Evolutionary conservation across 148 eudicot species (phyloP).

Genomic region (Linanthus parryae): DNA sequence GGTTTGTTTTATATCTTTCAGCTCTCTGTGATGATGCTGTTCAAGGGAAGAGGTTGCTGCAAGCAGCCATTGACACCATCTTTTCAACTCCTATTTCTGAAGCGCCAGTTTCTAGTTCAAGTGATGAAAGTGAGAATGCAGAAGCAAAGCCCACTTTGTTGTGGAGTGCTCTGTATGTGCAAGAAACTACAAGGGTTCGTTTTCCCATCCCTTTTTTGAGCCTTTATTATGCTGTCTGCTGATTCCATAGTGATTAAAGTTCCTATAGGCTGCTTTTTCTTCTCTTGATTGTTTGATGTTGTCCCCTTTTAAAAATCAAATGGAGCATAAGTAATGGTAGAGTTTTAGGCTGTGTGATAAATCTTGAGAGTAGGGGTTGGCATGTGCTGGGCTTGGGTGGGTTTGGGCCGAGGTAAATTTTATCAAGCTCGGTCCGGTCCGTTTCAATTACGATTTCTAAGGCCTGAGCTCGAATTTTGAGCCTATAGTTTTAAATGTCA

Average conservation of each 20-base stretch:
- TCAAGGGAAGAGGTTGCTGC: slow-evolving; percentile 59
- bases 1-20: slow-evolving; percentile 81
- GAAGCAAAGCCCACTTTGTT: slow-evolving; percentile 51
- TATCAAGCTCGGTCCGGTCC: too few relatives aligned
- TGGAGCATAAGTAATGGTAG: background rate
- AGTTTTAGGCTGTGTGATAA: background rate
- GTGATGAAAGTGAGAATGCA: slow-evolving; percentile 13
- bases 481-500: too few relatives aligned
- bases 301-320: background rate
- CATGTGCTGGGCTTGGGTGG: too few relatives aligned
- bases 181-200: slow-evolving; percentile 55
- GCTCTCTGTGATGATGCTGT: slow-evolving; percentile 51
- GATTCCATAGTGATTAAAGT: background rate
- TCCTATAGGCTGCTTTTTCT: too few relatives aligned
- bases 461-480: too few relatives aligned
- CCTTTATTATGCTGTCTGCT: background rate
- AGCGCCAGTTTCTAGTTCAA: slow-evolving; percentile 25
- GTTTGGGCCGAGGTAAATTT: too few relatives aligned
- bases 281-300: background rate
- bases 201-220: background rate
- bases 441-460: too few relatives aligned
- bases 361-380: background rate
- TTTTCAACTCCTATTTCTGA: slow-evolving; percentile 32
- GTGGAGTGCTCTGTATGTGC: slow-evolving; percentile 70
- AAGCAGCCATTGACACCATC: slow-evolving; percentile 50